Base-by-base conservation (phyloP, 306 rosid species). In the Vachellia pachyceras region DNA sequence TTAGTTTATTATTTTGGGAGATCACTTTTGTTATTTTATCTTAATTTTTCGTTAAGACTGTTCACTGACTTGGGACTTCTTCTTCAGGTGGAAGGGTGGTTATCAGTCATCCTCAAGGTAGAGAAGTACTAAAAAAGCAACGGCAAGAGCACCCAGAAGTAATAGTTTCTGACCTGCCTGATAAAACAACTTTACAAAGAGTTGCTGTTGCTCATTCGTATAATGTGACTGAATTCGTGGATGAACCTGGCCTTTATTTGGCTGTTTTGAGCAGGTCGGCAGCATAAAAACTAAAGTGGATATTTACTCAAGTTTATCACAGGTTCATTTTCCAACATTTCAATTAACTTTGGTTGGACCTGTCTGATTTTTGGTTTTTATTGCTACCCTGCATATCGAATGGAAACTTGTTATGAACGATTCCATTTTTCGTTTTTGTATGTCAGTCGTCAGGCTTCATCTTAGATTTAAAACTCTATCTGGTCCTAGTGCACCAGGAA, bases 81-180 rank as follows among this genome's bases (percentile, higher is more conserved):
- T 40, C 61, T 79, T 69, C 61, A 93, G 97, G 97, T 76, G 97
- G 93, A 79, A 90, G 94, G 82, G 73, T 95, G 82, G 85, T 93
- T 65, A 88, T 95, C 63, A 89, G 97, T 88, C 97, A 95, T 86
- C 97, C 98, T 33, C 86, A 87, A 72, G 96, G 97, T 76, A 90
- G 92, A 84, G 83, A 84, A 80, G 85, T 64, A 66, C 85, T 90
- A 25, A 80, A 90, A 71, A 81, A 85, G 78, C 93, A 90, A 73
- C 86, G 85, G 46, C 74, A 88, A 78, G 89, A 82, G 75, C 75
- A 83, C 70, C 90, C 96, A 0, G 87, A 86, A 77, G 86, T 91
- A 33, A 83, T 90, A 66, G 80, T 89, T 69, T 91, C 97, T 44
- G 91, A 87, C 52, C 80, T 95, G 74, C 99, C 98, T 10, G 94